phyloP scores from a whole-genome alignment of 176 grass and related monocot species.

The Oropetium thomaeum region DNA sequence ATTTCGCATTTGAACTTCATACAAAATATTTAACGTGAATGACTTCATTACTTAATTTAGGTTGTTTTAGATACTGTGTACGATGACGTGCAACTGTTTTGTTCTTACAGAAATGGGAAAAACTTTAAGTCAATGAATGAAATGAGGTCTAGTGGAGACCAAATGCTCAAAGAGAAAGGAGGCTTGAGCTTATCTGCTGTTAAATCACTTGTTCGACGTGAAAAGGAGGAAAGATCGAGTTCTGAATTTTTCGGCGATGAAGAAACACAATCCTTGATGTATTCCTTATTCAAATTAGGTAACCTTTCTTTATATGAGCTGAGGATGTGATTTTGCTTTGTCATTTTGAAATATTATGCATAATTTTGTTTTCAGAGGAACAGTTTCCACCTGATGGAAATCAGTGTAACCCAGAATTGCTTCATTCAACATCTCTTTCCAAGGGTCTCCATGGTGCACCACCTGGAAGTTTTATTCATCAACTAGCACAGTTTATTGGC shows the following conservation, averaged over 20 bases:
- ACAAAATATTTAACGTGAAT: background rate
- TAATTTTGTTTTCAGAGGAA: slow-evolving; percentile 60
- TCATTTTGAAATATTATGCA: slow-evolving; percentile 35
- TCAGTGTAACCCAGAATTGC: slow-evolving; percentile 30
- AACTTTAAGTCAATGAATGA: slow-evolving; percentile 73
- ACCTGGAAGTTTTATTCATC: slow-evolving; percentile 82
- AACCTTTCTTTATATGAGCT: slow-evolving; percentile 15
- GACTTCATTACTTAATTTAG: background rate
- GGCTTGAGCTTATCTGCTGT: slow-evolving; percentile 84
- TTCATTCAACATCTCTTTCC: slow-evolving; percentile 38
- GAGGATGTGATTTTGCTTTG: background rate
- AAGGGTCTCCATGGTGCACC: slow-evolving; percentile 82
- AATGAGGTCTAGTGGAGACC: slow-evolving; percentile 54
- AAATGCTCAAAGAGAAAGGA: slow-evolving; percentile 69
- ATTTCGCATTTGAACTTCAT: background rate
- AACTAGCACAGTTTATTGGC: slow-evolving; percentile 64
- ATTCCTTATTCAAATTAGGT: slow-evolving; percentile 74
- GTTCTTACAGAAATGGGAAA: slow-evolving; percentile 52
- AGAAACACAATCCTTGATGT: slow-evolving; percentile 73
- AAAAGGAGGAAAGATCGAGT: slow-evolving; percentile 75
- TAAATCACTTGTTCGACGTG: slow-evolving; percentile 86
- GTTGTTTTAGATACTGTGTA: background rate
- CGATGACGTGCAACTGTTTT: background rate
- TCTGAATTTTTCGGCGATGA: slow-evolving; percentile 56
- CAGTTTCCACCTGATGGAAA: slow-evolving; percentile 28